Base-by-base conservation (phyloP, 1,139 yeast genomes). In the Magnusiomyces suaveolens region DNA sequence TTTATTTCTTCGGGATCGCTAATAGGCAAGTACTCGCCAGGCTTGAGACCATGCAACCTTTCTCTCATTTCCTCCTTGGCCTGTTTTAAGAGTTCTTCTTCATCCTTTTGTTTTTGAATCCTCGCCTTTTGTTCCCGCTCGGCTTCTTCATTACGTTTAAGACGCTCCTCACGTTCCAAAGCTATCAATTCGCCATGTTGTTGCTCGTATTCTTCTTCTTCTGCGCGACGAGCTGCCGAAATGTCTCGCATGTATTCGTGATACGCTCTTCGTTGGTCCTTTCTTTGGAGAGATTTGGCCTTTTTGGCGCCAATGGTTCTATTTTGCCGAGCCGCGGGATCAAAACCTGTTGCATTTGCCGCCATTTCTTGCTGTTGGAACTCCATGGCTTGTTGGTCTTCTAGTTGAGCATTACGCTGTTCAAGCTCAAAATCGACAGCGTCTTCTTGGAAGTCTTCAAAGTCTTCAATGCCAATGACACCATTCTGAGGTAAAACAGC, bases 181-280 rank as follows among this genome's bases (percentile, higher is more conserved):
- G 49, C 57, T n/a, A 56, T 54, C 14, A 52, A 12, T 16, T 52
- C 56, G 10, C 55, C 57, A 43, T 54, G 50, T 33, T 50, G 44
- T 20, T 44, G 50, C 33, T 57, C 57, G 33, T 36, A 52, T 33
- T 57, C 51, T 24, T 58, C 57, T 26, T 57, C 53, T 6, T 57
- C 60, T 12, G 52, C 54, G 23, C 51, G 48, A 26, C 52, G 53
- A 29, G 55, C 49, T 23, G 53, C 24, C 3, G 57, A 52, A 49
- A 51, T 49, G 29, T 51, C 53, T 33, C 61, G 54, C 8, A 51
- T 43, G 41, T 55, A 54, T 32, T 59, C 61, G 47, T 43, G 36
- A 48, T 55, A 59, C 18, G 57, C 56, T n/a, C 59, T 50, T 20
- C 52, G 48, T 51, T 57, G 59, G 24, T 58, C 61, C 25, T 52